Base-by-base conservation (phyloP, 164 flowering plant genomes). In the Liriodendron chinense region DNA sequence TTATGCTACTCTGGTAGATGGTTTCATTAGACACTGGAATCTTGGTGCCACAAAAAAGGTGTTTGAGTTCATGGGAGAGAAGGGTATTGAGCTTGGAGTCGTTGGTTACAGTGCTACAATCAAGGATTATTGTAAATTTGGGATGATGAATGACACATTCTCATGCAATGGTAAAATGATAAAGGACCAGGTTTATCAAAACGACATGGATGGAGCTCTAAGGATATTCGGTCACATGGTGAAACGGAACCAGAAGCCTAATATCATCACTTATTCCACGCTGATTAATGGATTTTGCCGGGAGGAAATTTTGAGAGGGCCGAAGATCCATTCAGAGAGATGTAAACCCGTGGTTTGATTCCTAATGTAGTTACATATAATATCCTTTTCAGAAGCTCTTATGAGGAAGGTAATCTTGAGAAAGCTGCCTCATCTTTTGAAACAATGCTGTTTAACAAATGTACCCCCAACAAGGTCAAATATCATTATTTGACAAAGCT, bases 361-460 rank as follows among this genome's bases (percentile, higher is more conserved):
- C 96, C 97, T 34, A 92, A 91, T 87, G 98, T 89, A 3, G 86
- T 92, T 72, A 92, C 98, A 57, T 94, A 88, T 76, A 88, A 84
- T 76, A 80, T 85, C 78, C 83, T 94, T 70, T 87, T 92, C 43
- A 85, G 93, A 8, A 63, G 84, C 76, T 92, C 83, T 81, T 90
- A 89, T 74, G 90, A 80, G 76, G 88, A 76, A 66, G 86, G 91
- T 65, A 82, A 85, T 71, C 89, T 87, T 79, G 78, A 67, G 48
- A 85, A 87, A 82, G 94, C 96, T 26, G 84, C 83, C 13, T 83
- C 71, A 22, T 76, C 78, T 74, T 94, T 89, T 72, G 93, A 91
- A 75, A 81, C 83, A 69, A 94, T 94, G 98, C 84, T 94, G 74
- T 65, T 66, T 69, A 84, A 82, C 28, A 88, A 75, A 20, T 92